Evolutionary conservation across 2,329 filamentous ascomycete genomes (phyloP), one percentile per base, ranked within the genome.

Genomic region (Fonsecaea monophora): DNA sequence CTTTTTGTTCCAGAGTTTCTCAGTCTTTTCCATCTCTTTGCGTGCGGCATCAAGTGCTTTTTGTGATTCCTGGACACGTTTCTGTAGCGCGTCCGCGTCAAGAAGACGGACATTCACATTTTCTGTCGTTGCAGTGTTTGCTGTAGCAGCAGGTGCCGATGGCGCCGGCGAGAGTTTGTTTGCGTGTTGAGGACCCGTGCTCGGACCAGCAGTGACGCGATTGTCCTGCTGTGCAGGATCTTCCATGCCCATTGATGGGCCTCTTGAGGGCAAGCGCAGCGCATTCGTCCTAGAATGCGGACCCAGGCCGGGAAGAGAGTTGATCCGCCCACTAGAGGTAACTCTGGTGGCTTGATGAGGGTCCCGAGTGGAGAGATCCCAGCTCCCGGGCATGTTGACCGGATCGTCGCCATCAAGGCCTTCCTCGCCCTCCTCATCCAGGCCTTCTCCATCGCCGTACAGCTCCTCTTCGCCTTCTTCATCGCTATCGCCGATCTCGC

Each of bases 11-110:
- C 67, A 60, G 67, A 81, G 79, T 72, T 82, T 82, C 68, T 82
- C 81, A 40, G 80, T 74, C 4, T 74, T 65, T 62, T 82, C 83
- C 73, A 93, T 88, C 67, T 94, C 89, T 71, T 84, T 84, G 77
- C 89, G 88, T 71, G 94, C 85, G 9, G 82, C 82, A 71, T 93
- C 90, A 79, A 93, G 89, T 77, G 94, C 90, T 61, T 88, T 86
- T 34, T 81, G 79, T 4, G 79, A 79, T 54, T 76, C 77, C 53
- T 76, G 70, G 12, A 80, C 76, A 59, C 81, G 78, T 13, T 75
- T 71, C 48, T 77, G 75, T 30, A 82, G 71, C 42, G 80, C 78
- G 38, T 79, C 77, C 40, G 77, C 75, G 15, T 80, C 78, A 75
- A 82, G 78, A 5, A 75, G 79, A 32, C 79, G 76, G 9, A 82